Conservation (phyloP, 75 land plant genomes). For the Picea sitchensis region DNA sequence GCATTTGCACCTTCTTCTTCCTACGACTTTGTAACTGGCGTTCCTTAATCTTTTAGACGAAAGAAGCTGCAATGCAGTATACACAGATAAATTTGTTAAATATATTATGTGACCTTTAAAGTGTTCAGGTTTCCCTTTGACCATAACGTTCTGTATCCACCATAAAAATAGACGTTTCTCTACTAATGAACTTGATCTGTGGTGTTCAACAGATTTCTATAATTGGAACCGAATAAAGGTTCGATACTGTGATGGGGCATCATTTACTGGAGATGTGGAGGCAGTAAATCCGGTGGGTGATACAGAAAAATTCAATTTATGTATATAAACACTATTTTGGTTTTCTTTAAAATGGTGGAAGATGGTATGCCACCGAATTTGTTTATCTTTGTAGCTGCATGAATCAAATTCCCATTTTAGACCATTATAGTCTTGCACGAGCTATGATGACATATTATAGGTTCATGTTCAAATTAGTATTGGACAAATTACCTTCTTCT, state of each 20-base stretch:
- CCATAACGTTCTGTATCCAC: too few species aligned
- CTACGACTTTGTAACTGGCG: background rate
- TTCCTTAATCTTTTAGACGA: background rate
- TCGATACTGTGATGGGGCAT: slow-evolving; percentile 91
- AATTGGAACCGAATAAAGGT: slow-evolving; percentile 89
- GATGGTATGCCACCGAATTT: slow-evolving; percentile 4
- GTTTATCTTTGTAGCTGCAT: slow-evolving; percentile 13
- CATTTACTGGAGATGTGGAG: slow-evolving; percentile 72
- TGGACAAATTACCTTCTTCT: background rate
- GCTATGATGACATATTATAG: background rate
- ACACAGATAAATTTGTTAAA: background rate
- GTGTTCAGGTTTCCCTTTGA: too few species aligned
- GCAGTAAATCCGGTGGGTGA: slow-evolving; percentile 44
- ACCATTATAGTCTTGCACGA: background rate
- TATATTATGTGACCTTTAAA: background rate
- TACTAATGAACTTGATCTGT: too few species aligned
- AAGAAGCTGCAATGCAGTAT: background rate
- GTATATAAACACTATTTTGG: background rate
- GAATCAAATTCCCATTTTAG: background rate
- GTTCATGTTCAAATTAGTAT: background rate
- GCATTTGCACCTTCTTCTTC: background rate
- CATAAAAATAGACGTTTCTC: too few species aligned
- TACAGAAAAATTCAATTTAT: background rate
- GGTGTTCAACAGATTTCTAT: slow-evolving; percentile 64
- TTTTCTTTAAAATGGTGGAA: slow-evolving; percentile 1